Base-by-base conservation (phyloP, 208 protist species). In the Jaenimonas drosophilae region DNA sequence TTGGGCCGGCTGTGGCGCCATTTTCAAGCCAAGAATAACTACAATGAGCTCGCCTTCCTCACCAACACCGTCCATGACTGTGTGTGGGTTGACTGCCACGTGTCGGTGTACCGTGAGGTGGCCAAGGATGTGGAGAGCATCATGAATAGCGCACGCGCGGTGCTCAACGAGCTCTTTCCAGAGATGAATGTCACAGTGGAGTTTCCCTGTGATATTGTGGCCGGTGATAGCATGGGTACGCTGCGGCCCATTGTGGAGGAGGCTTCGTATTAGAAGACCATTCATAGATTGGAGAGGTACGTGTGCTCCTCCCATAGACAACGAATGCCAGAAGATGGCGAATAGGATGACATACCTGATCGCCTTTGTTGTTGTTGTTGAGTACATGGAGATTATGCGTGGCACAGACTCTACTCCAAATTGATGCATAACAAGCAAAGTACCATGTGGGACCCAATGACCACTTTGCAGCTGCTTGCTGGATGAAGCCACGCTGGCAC, bases 61-160 rank as follows among this genome's bases (percentile, higher is more conserved):
- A 92, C 75, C 24, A 96, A 96, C 64, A 96, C 89, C 4, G 89
- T 96, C 32, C 89, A 96, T 59, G 89, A 96, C 52, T 96, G 89
- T 36, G 89, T 96, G 27, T 96, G 89, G 89, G 79, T 96, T 30
- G 89, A 96, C 61, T 79, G 70, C 50, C 85, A 92, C 43, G 54
- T 70, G 26, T 89, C 85, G 30, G 67, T 94, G 7, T 91, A 83
- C 47, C 58, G 49, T 17, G 54, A 81, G 31, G 86, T 94, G 9
- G 80, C 70, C 14, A 67, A 77, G 36, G 89, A 94, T 47, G 78
- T 89, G 28, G 78, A 93, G 54, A 34, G 52, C 19, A 88, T 91
- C 44, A 91, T 96, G 76, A 72, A 66, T 53, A 83, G 71, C 50
- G 89, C 88, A 14, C 79, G 76, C 14, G 64, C 59, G 6, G 79